Evolutionary conservation across 176 grass and related monocot genomes (phyloP).

Genomic region (Raddia guianensis): DNA sequence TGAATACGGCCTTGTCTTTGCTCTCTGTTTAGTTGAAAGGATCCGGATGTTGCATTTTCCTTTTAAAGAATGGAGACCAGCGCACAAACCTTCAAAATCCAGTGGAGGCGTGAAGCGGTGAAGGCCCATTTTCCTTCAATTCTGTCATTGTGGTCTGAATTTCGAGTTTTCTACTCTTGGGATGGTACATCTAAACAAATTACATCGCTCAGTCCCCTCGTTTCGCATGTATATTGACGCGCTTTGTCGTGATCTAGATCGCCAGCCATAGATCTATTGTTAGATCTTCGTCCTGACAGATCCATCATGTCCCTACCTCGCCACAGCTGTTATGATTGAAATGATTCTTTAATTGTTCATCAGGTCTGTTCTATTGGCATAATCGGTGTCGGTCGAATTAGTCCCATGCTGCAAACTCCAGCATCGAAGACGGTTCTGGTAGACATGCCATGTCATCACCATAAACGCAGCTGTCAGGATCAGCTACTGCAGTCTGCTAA

Average conservation of each 20-base stretch:
- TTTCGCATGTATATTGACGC: background rate
- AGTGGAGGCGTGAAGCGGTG: background rate
- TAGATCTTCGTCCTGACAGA: background rate
- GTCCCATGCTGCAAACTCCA: background rate
- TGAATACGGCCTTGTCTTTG: background rate
- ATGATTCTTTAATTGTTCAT: background rate
- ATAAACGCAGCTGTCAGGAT: background rate
- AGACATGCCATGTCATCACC: background rate
- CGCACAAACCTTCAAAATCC: background rate
- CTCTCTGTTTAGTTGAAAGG: constrained; percentile 7
- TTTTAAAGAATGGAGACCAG: constrained; percentile 1
- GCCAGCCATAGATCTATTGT: background rate
- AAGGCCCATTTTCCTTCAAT: too few relatives aligned
- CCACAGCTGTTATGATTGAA: background rate
- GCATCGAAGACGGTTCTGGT: background rate
- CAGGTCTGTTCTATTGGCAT: background rate
- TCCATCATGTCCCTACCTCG: background rate
- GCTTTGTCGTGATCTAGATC: constrained; percentile 1
- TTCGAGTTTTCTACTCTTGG: background rate
- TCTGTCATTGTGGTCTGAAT: too few relatives aligned
- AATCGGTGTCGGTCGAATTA: background rate
- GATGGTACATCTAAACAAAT: background rate
- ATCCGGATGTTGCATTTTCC: background rate
- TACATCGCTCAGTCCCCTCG: constrained; percentile 13
- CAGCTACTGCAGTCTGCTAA: background rate